phyloP scores from a whole-genome alignment of 75 land plant species.

The Pinus tabuliformis region DNA sequence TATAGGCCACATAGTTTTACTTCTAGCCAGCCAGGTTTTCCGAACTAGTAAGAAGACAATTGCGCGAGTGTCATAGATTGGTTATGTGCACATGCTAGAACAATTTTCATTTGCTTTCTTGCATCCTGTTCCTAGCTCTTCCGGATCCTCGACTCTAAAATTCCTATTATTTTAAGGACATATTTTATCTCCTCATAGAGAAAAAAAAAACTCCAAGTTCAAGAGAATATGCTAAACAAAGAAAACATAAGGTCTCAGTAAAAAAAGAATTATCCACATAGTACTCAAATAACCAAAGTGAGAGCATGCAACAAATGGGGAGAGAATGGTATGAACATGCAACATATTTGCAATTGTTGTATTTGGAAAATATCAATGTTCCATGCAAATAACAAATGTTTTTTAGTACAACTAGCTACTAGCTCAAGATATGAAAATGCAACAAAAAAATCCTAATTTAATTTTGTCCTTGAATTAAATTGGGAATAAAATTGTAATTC shows the following conservation, averaged over 20 bases:
- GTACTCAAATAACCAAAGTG: no score
- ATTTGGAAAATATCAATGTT: no score
- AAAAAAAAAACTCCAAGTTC: not conserved
- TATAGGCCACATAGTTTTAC: conserved; percentile 28
- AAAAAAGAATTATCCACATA: not conserved
- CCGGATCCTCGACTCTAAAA: conserved; percentile 55
- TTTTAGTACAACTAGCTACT: no score
- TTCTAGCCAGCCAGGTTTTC: conserved; percentile 85
- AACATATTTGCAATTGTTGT: no score
- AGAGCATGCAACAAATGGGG: no score
- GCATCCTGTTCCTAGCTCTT: conserved; percentile 64
- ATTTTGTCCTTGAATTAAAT: no score
- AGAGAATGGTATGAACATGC: no score
- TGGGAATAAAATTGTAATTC: no score
- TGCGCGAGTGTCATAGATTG: conserved; percentile 65
- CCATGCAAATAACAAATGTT: no score
- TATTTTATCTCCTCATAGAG: not conserved
- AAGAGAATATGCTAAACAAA: not conserved
- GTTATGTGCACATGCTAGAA: conserved; percentile 93
- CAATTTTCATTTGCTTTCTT: conserved; percentile 85
- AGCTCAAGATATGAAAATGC: no score
- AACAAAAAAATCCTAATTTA: no score
- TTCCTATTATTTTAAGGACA: not conserved
- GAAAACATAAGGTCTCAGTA: not conserved
- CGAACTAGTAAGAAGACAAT: conserved; percentile 86